Evolutionary conservation across 306 rosid species (phyloP).

Genomic region (Dryas alaskensis): DNA sequence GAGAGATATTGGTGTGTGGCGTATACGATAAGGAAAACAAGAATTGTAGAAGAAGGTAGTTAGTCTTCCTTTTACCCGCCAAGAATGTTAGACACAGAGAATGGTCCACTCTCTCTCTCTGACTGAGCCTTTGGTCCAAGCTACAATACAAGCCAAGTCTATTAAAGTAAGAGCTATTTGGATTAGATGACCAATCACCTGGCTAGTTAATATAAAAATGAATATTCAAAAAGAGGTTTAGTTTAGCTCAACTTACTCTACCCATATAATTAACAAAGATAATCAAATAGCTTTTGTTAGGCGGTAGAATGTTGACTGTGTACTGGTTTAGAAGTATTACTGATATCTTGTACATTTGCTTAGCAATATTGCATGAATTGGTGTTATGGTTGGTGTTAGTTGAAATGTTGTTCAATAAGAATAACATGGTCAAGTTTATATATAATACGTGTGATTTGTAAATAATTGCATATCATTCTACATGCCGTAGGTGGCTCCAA

Average conservation of each 20-base stretch:
- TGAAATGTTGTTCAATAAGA: constrained; percentile 18
- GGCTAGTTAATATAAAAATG: too few species aligned
- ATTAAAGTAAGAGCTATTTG: too few species aligned
- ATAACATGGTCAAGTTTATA: not conserved
- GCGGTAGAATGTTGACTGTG: too few species aligned
- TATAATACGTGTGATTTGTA: too few species aligned
- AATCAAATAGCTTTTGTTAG: not conserved
- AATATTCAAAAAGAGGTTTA: too few species aligned
- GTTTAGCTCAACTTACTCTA: not conserved
- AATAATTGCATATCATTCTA: not conserved
- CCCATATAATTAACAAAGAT: not conserved
- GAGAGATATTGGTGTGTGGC: not conserved
- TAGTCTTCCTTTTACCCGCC: constrained; percentile 30
- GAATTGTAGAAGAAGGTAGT: constrained; percentile 25
- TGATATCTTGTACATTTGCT: too few species aligned
- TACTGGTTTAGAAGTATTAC: too few species aligned
- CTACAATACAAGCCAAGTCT: not conserved
- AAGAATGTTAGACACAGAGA: not conserved
- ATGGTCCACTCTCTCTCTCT: not conserved
- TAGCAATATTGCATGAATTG: too few species aligned
- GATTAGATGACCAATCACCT: too few species aligned
- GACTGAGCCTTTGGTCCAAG: constrained; percentile 20
- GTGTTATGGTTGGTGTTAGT: constrained; percentile 14
- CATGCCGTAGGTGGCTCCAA: not conserved
- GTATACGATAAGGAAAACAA: constrained; percentile 9